phyloP scores from a whole-genome alignment of 176 grass and related monocot genomes.

The Phyllostachys edulis region DNA sequence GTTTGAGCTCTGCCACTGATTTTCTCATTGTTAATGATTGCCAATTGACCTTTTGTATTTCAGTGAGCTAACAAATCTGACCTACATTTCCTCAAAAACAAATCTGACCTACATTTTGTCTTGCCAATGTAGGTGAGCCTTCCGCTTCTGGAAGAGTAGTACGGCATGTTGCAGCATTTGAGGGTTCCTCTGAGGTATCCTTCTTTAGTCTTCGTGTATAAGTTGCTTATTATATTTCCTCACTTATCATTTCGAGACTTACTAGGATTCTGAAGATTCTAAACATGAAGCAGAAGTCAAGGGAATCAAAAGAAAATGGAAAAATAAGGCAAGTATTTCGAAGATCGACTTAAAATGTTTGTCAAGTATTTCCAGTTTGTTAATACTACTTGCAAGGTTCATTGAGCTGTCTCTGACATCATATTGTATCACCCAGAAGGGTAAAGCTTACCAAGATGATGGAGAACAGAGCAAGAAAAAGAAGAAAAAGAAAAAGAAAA shows the following conservation, averaged over 20 bases:
- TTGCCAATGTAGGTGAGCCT: constrained; percentile 43
- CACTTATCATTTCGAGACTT: not conserved
- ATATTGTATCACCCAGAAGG: constrained; percentile 38
- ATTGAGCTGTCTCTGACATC: constrained; percentile 12
- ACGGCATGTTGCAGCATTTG: constrained; percentile 77
- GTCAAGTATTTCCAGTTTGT: not conserved
- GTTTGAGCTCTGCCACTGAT: not conserved
- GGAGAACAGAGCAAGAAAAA: constrained; percentile 44
- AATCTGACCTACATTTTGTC: constrained; percentile 27
- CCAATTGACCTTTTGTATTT: not conserved
- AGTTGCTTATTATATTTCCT: not conserved
- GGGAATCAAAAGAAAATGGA: constrained; percentile 51
- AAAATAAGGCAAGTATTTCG: constrained; percentile 29
- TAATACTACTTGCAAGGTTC: not conserved
- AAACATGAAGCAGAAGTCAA: constrained; percentile 40
- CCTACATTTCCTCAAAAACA: not conserved
- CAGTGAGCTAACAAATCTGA: not conserved
- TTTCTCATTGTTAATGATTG: not conserved
- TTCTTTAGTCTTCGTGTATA: not conserved
- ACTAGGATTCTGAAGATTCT: constrained; percentile 47
- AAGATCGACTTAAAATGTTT: not conserved
- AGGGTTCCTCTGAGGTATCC: constrained; percentile 64
- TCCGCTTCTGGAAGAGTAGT: constrained; percentile 66
- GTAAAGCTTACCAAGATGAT: constrained; percentile 35
- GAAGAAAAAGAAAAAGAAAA: constrained; percentile 69